A percentile compares a stretch with the other conserved stretches of the same genome.
Evolutionary conservation across 495 filamentous ascomycete genomes (phyloP).

Genomic region (Aspergillus bertholletiae): DNA sequence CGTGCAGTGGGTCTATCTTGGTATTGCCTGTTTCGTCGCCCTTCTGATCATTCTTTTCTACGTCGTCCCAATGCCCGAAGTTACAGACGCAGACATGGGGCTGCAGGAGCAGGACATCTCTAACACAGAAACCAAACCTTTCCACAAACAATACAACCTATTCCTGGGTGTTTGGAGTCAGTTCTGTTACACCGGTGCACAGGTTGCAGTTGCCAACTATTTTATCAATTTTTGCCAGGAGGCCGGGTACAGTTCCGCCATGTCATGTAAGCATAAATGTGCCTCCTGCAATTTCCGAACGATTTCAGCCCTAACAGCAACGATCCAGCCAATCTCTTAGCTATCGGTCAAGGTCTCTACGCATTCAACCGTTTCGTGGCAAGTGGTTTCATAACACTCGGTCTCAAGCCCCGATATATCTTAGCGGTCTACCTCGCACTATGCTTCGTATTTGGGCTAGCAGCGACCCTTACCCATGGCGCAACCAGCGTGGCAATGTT

Average conservation of each 20-base stretch:
- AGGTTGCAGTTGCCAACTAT: constrained; percentile 58
- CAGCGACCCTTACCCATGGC: constrained; percentile 48
- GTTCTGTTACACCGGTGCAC: constrained; percentile 69
- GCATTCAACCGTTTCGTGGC: constrained; percentile 64
- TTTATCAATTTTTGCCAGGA: constrained; percentile 50
- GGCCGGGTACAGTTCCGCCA: constrained; percentile 11
- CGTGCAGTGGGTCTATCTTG: constrained; percentile 75
- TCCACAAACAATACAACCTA: constrained; percentile 61
- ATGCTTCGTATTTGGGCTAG: constrained; percentile 57
- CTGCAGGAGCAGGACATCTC: constrained; percentile 42
- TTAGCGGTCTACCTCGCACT: constrained; percentile 44
- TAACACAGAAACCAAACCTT: constrained; percentile 43
- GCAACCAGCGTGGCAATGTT: constrained; percentile 56
- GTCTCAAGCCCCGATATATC: constrained; percentile 48
- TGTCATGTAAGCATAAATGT: background rate
- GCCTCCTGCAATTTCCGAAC: background rate
- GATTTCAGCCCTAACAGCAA: background rate
- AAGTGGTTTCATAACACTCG: constrained; percentile 44
- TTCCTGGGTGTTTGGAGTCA: constrained; percentile 65
- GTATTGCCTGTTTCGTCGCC: constrained; percentile 66
- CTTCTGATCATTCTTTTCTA: constrained; percentile 62
- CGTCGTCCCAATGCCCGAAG: constrained; percentile 62
- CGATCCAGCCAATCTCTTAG: constrained; percentile 47
- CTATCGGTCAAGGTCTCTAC: constrained; percentile 64
- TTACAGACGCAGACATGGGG: constrained; percentile 72